These are phyloP conservation scores for Vigna trinervia DNA, from an alignment of 306 rosid genomes.

Conservation along the genomic window DNA sequence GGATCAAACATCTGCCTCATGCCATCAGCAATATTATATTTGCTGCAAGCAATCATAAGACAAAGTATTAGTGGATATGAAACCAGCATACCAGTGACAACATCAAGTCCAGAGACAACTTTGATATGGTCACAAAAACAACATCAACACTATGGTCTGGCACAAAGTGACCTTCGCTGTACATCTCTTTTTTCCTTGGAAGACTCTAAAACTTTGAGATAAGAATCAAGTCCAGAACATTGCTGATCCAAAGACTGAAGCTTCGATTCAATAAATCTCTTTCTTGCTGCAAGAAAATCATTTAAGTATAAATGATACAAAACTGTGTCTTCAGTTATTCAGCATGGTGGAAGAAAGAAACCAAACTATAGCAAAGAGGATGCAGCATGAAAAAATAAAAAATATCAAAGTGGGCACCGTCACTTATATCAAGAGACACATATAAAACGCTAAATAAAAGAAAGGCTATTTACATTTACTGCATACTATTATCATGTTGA, in stretches of 20 bases:
- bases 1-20: slow-evolving; percentile 97
- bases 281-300: slow-evolving; percentile 71
- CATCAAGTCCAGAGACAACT: background rate
- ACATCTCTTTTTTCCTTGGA: slow-evolving; percentile 83
- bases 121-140: slow-evolving; percentile 24
- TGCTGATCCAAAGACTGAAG: slow-evolving; percentile 77
- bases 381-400: slow-evolving; percentile 29
- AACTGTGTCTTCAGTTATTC: slow-evolving; percentile 35
- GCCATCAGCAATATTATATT: slow-evolving; percentile 87
- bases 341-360: slow-evolving; percentile 23
- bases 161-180: slow-evolving; percentile 68
- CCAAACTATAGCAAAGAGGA: slow-evolving; percentile 18
- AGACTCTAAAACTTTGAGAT: slow-evolving; percentile 69
- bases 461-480: slow-evolving; percentile 31
- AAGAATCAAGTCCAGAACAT: slow-evolving; percentile 65
- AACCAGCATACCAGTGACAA: background rate
- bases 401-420: slow-evolving; percentile 18
- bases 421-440: slow-evolving; percentile 28
- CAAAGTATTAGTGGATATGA: slow-evolving; percentile 47
- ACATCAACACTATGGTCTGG: slow-evolving; percentile 31
- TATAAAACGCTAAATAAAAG: slow-evolving; percentile 9
- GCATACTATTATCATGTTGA: slow-evolving; percentile 23
- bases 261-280: slow-evolving; percentile 79
- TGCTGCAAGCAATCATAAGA: slow-evolving; percentile 66
- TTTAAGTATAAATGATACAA: slow-evolving; percentile 14